Conservation (phyloP, 2,329 filamentous ascomycete genomes). For the Scedosporium aurantiacum region DNA sequence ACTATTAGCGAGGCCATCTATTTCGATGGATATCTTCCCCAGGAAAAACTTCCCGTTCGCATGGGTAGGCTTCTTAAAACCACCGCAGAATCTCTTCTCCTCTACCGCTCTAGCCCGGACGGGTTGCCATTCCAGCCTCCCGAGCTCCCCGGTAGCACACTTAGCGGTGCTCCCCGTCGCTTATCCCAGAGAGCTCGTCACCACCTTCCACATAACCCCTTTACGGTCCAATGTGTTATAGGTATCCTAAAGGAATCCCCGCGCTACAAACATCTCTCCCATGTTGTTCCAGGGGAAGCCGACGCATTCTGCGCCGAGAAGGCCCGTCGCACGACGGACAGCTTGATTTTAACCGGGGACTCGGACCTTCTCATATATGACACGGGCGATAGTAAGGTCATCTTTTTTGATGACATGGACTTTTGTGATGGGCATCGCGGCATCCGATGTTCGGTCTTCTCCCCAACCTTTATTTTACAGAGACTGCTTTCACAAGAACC, state of each 20-base stretch:
- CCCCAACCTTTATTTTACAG: conserved; percentile 25
- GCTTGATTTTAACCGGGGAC: conserved; percentile 65
- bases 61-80: conserved; percentile 44
- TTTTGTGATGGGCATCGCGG: conserved; percentile 13
- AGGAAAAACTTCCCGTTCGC: conserved; percentile 51
- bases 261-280: conserved; percentile 29
- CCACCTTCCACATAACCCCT: conserved; percentile 28
- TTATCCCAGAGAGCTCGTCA: neutral
- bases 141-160: neutral
- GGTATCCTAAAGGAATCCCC: conserved; percentile 49
- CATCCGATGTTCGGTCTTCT: conserved; percentile 18
- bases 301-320: conserved; percentile 67
- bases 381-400: conserved; percentile 52
- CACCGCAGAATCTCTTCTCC: conserved; percentile 27
- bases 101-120: conserved; percentile 13
- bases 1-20: conserved; percentile 53
- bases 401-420: conserved; percentile 58
- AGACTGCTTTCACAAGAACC: conserved; percentile 27
- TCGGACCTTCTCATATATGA: conserved; percentile 75
- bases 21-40: conserved; percentile 76
- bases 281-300: conserved; percentile 72
- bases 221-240: conserved; percentile 67
- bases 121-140: conserved; percentile 13
- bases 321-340: conserved; percentile 37
- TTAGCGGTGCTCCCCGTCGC: neutral